Conservation (phyloP, 805 yeast species). For the Yarrowia sp. region DNA sequence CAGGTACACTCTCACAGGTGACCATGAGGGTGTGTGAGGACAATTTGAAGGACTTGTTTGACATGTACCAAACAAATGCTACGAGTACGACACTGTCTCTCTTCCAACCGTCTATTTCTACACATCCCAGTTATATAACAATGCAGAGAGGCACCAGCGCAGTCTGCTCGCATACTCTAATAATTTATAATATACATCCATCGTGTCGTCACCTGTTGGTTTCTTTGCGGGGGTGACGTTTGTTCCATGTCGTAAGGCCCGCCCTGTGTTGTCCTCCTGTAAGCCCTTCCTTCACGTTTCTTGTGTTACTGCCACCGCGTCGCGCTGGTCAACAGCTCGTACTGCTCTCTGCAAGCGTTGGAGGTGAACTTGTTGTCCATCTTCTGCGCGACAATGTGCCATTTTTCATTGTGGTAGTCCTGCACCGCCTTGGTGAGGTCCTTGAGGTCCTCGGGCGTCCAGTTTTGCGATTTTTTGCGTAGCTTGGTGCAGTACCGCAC, state of each 20-base stretch:
- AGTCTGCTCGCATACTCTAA: constrained; percentile 24
- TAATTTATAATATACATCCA: constrained; percentile 33
- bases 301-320: constrained; percentile 19
- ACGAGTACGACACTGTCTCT: too few species aligned
- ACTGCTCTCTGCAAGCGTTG: constrained; percentile 42
- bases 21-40: too few species aligned
- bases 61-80: too few species aligned
- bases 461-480: constrained; percentile 41
- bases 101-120: too few species aligned
- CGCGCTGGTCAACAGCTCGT: constrained; percentile 37
- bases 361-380: constrained; percentile 43
- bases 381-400: constrained; percentile 43
- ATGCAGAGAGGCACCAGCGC: too few species aligned
- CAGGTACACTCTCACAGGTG: constrained; percentile 26
- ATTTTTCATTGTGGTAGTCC: constrained; percentile 44
- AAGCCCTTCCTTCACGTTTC: too few species aligned
- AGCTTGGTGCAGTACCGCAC: constrained; percentile 53
- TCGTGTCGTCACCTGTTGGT: background rate
- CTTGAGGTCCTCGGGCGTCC: constrained; percentile 43
- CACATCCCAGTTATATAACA: too few species aligned
- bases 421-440: constrained; percentile 41
- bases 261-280: too few species aligned
- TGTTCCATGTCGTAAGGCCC: too few species aligned
- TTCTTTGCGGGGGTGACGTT: too few species aligned
- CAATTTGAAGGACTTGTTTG: too few species aligned